These are phyloP conservation scores for Ceratobasidium sp. DNA, from an alignment of 1,284 basidiomycete genomes.

Conservation along the genomic window DNA sequence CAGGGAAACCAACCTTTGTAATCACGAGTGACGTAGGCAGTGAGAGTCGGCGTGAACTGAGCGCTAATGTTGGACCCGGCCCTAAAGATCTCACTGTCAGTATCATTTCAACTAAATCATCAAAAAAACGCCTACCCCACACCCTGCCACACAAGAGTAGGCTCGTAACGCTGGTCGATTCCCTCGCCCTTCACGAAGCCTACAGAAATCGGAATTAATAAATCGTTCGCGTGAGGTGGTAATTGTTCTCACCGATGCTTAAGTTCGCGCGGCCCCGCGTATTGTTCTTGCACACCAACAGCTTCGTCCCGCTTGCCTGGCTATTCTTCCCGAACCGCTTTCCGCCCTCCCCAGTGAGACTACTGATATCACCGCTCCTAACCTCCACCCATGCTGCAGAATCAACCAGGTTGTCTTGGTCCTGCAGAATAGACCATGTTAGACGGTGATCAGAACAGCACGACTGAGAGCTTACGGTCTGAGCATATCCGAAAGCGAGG, in stretches of 20 bases:
- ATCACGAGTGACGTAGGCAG: constrained; percentile 20
- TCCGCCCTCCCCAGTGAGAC: background rate
- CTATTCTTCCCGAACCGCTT: background rate
- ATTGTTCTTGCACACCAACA: constrained; percentile 15
- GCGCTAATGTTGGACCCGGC: constrained; percentile 13
- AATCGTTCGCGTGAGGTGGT: background rate
- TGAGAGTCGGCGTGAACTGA: constrained; percentile 14
- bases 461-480: background rate
- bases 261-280: constrained; percentile 6
- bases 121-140: constrained; percentile 6
- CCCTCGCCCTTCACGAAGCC: constrained; percentile 28
- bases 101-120: no score
- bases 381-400: constrained; percentile 25
- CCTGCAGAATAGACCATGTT: background rate
- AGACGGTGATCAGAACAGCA: background rate
- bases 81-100: background rate
- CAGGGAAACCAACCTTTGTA: constrained; percentile 1
- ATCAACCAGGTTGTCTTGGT: constrained; percentile 9
- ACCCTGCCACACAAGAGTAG: constrained; percentile 20
- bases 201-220: background rate
- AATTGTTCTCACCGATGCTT: background rate
- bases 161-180: constrained; percentile 22
- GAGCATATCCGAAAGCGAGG: constrained; percentile 7
- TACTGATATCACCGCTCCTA: background rate
- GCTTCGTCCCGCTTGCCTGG: background rate